Base-by-base conservation (phyloP, 257 asterid genomes). In the Nicotiana undulata region DNA sequence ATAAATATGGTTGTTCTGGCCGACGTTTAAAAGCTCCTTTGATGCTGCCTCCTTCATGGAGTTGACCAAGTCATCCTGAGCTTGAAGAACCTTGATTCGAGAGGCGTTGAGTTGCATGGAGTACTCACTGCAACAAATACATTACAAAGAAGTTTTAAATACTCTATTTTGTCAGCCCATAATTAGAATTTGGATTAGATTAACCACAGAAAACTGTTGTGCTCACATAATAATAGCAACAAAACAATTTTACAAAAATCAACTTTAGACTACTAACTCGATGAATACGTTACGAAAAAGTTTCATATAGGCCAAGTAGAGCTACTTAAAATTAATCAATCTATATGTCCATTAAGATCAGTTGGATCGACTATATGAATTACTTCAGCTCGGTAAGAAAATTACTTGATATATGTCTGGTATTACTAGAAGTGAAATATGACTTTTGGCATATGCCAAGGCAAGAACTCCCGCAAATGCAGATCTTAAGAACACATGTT, bases 61-160 rank as follows among this genome's bases (percentile, higher is more conserved):
- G 85, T 84, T 90, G 55, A 91, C 95, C 86, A 94, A 86, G 87
- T 94, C 98, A 83, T 94, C 98, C 87, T 93, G 97, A 63, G 96
- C 96, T 85, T 93, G 97, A 86, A 93, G 97, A 88, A 93, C 97
- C 90, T 91, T 93, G 85, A 93, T 84, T 61, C 97, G 87, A 80
- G 97, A 91, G 58, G 96, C 93, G 90, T 93, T 93, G 79, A 93
- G 89, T 76, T 91, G 97, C 96, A 90, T 93, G 32, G 97, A 93
- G 84, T 93, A 93, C 84, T 93, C 97, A 65, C 97, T 93, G 86
- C 83, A 86, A 79, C 83, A 81, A 76, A 40, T 59, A 65, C 85
- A 59, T 65, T 75, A 70, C 76, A 79, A 17, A 61, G 16, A 76
- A 80, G 34, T 46, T 59, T 80, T 18, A 15, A 64, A 29, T 12